Evolutionary conservation across 805 yeast genomes (phyloP), one percentile per base, ranked within the genome.

Genomic region (Candida alai): DNA sequence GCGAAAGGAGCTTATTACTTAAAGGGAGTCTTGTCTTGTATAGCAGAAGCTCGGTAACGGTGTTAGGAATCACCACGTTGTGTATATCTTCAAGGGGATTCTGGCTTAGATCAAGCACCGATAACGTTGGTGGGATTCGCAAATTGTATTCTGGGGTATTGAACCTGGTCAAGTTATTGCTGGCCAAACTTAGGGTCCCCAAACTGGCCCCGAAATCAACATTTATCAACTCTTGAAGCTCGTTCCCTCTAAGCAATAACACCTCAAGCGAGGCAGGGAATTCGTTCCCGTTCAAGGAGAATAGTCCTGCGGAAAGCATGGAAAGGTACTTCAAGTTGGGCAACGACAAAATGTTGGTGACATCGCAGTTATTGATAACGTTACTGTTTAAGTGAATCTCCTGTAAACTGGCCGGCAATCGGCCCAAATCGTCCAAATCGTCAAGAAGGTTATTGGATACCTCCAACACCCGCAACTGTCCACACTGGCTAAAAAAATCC

Each of bases 341-440:
- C 4, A 45, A 48, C 5, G 16, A 22, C 16, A 52, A 36, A 9
- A 48, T 47, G 31, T 46, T 48, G 32, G 37, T 16, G 16, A 39
- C 29, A 27, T 45, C 40, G 34, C 40, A 31, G 28, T 49, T 41
- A 39, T 51, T 50, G 18, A 52, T 44, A 18, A 43, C 47, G 25
- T 51, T 52, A 36, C 43, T 48, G 38, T 49, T 50, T 22, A 52
- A 36, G 6, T 30, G 28, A 17, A 51, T 26, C 16, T 40, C 41
- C 15, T 25, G 23, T 11, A 52, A 24, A 7, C 43, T 38, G 2
- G 32, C 30, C 0, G 57, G 57, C 6, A 52, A 35, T 7, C 16
- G 13, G 7, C 57, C 56, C 20, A 51, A 37, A 17, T 52, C 55
- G 25, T 52, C 58, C 11, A 49, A 34, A 19, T 52, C 56, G 36